phyloP scores from a whole-genome alignment of 106 monocot species.

The Phalaenopsis aphrodite region DNA sequence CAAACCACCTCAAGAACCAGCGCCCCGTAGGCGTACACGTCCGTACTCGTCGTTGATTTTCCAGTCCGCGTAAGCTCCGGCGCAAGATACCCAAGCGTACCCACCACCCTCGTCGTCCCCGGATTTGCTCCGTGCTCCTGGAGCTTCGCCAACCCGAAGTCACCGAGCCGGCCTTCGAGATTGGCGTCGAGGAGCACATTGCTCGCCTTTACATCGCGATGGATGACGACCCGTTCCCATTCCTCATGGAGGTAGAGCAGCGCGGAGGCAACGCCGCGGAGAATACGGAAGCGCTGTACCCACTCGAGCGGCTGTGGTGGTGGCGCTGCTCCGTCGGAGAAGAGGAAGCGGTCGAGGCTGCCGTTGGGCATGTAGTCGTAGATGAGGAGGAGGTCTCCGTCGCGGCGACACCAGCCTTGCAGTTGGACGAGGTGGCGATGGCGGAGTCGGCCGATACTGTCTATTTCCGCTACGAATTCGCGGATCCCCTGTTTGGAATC shows the following conservation, averaged over 20 bases:
- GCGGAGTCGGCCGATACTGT: constrained; percentile 62
- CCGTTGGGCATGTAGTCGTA: constrained; percentile 81
- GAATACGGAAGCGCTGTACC: constrained; percentile 3
- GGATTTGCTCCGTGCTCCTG: constrained; percentile 82
- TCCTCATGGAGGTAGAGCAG: constrained; percentile 10
- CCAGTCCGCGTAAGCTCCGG: constrained; percentile 76
- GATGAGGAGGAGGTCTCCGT: constrained; percentile 40
- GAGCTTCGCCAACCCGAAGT: constrained; percentile 76
- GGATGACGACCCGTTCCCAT: constrained; percentile 56
- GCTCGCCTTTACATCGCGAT: constrained; percentile 85
- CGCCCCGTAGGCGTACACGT: constrained; percentile 82
- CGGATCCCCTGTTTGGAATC: constrained; percentile 59
- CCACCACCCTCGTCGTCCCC: constrained; percentile 6
- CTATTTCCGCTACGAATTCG: constrained; percentile 83
- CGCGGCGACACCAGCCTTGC: constrained; percentile 68
- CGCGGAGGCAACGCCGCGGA: constrained; percentile 5
- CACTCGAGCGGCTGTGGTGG: neutral
- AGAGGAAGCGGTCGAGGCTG: constrained; percentile 21
- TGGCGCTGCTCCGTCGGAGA: neutral
- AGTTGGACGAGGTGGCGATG: constrained; percentile 82
- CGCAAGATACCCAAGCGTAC: constrained; percentile 7
- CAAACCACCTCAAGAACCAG: constrained; percentile 61
- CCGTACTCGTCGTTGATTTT: constrained; percentile 42
- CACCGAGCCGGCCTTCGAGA: constrained; percentile 56
- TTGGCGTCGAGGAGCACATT: constrained; percentile 81